Percentiles rank a stretch among this genome's conserved stretches.
Conservation (phyloP, 2,329 filamentous ascomycete species). For the Colletotrichum eremochloae region DNA sequence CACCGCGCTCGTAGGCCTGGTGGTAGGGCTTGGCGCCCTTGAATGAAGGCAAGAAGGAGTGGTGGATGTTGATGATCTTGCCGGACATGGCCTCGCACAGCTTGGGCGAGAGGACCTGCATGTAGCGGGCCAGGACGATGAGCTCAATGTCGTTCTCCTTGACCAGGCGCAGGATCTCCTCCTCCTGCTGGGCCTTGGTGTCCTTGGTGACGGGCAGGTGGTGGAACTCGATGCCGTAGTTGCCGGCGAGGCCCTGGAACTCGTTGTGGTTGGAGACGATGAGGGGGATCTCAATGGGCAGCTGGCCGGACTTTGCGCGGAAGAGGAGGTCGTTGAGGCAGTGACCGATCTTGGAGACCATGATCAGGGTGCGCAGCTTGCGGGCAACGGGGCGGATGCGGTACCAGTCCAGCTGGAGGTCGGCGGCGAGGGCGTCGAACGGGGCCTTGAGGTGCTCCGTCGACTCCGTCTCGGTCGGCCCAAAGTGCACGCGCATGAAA, state of each 20-base stretch:
- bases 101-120: conserved; percentile 84
- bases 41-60: conserved; percentile 87
- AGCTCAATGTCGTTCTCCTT: conserved; percentile 79
- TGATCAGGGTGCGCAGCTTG: conserved; percentile 84
- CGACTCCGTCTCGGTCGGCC: conserved; percentile 65
- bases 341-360: conserved; percentile 91
- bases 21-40: conserved; percentile 92
- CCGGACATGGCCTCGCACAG: conserved; percentile 85
- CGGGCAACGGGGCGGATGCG: conserved; percentile 75
- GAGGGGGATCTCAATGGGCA: conserved; percentile 80
- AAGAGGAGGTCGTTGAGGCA: conserved; percentile 88
- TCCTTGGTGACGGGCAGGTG: conserved; percentile 85
- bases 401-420: conserved; percentile 76
- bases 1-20: conserved; percentile 86
- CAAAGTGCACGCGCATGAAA: conserved; percentile 92
- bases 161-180: conserved; percentile 78
- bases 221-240: conserved; percentile 83
- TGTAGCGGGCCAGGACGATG: conserved; percentile 86
- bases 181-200: conserved; percentile 82
- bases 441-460: conserved; percentile 66
- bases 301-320: conserved; percentile 79
- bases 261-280: conserved; percentile 89
- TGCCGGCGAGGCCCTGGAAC: conserved; percentile 75
- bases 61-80: conserved; percentile 93
- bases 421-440: conserved; percentile 71